These are phyloP conservation scores for Trichodelitschia bisporula DNA, from an alignment of 495 filamentous ascomycete species.

Conservation along the genomic window DNA sequence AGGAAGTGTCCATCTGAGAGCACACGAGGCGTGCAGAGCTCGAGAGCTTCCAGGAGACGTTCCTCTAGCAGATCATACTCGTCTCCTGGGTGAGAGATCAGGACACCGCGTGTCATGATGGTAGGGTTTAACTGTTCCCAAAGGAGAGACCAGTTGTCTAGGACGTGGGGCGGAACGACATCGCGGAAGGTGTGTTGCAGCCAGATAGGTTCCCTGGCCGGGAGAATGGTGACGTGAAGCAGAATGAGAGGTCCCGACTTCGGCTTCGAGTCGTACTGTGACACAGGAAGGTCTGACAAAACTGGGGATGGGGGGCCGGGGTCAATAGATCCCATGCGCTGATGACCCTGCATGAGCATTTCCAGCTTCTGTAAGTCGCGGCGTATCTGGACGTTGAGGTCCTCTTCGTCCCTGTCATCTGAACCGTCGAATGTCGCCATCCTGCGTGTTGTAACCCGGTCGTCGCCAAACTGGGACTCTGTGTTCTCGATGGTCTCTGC, in stretches of 20 bases:
- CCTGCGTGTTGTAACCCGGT: no score
- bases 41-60: constrained; percentile 64
- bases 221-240: constrained; percentile 65
- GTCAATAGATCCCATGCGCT: not conserved
- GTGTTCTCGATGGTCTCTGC: no score
- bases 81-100: constrained; percentile 72
- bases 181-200: constrained; percentile 25
- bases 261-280: constrained; percentile 1
- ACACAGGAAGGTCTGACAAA: not conserved
- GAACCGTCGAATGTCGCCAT: no score
- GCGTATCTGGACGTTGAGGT: no score
- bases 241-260: constrained; percentile 49
- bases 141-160: constrained; percentile 48
- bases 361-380: no score
- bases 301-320: not conserved
- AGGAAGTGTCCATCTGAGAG: constrained; percentile 61
- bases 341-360: not conserved
- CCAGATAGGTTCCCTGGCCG: constrained; percentile 44
- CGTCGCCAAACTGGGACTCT: no score
- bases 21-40: constrained; percentile 45
- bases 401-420: no score
- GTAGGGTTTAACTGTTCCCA: constrained; percentile 54
- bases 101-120: constrained; percentile 57
- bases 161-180: constrained; percentile 30
- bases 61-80: constrained; percentile 87